phyloP scores from a whole-genome alignment of 371 early-diverging fungal genomes.

The Mortierella sp. region DNA sequence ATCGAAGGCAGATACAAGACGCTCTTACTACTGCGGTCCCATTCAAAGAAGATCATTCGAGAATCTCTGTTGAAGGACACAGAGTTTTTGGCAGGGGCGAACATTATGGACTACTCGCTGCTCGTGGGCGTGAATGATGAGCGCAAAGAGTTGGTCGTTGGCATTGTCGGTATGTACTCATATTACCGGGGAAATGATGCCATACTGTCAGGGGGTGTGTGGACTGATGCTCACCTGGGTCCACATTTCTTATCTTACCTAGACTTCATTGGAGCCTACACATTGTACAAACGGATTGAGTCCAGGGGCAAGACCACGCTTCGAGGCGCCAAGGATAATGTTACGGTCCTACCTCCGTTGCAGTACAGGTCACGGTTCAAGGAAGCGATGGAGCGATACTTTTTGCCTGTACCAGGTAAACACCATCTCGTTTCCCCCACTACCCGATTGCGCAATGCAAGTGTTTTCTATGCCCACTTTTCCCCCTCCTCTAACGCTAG shows the following conservation, averaged over 20 bases:
- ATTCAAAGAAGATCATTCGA: slow-evolving; percentile 80
- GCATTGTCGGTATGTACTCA: slow-evolving; percentile 78
- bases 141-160: slow-evolving; percentile 85
- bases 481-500: background rate
- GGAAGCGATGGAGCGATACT: slow-evolving; percentile 86
- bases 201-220: background rate
- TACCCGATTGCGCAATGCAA: background rate
- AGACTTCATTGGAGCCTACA: slow-evolving; percentile 95
- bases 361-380: slow-evolving; percentile 90
- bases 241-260: background rate
- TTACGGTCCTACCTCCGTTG: slow-evolving; percentile 91
- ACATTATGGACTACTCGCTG: slow-evolving; percentile 95
- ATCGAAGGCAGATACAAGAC: slow-evolving; percentile 60
- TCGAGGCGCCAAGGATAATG: slow-evolving; percentile 72
- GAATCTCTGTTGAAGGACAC: slow-evolving; percentile 86
- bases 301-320: slow-evolving; percentile 90
- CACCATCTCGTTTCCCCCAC: background rate
- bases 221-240: background rate
- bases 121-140: slow-evolving; percentile 88
- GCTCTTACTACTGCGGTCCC: slow-evolving; percentile 67
- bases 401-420: slow-evolving; percentile 81
- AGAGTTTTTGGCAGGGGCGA: slow-evolving; percentile 81
- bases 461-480: no score
- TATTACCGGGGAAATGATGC: background rate
- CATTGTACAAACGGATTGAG: slow-evolving; percentile 95